These are phyloP conservation scores for Piper longum DNA, from an alignment of 164 flowering plant genomes.

Conservation along the genomic window DNA sequence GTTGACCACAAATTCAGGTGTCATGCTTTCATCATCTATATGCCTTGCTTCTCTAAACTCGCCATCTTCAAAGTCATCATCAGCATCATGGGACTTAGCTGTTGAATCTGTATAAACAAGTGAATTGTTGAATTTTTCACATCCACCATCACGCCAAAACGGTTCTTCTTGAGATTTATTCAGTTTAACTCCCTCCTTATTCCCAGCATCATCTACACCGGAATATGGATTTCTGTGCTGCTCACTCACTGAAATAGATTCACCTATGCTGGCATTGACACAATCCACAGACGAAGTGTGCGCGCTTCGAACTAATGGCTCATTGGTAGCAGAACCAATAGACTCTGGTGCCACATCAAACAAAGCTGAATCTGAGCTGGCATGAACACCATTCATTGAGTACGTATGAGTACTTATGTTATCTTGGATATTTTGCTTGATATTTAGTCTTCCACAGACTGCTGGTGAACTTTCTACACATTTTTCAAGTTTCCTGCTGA, in stretches of 20 bases:
- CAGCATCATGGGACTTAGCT: conserved; percentile 9
- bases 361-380: neutral
- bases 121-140: conserved; percentile 22
- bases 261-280: conserved; percentile 8
- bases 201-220: conserved; percentile 17
- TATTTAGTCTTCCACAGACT: too few relatives aligned
- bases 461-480: too few relatives aligned
- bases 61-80: conserved; percentile 59
- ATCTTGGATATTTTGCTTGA: neutral
- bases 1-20: too few relatives aligned
- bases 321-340: neutral
- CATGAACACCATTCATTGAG: too few relatives aligned
- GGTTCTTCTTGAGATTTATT: conserved; percentile 26
- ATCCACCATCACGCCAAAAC: conserved; percentile 25
- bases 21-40: neutral
- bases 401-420: neutral
- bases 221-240: conserved; percentile 3
- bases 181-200: conserved; percentile 28
- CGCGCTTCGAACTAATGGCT: neutral
- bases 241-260: conserved; percentile 9
- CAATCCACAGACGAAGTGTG: conserved; percentile 4
- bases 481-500: conserved; percentile 4
- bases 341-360: neutral
- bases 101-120: conserved; percentile 5
- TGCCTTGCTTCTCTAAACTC: conserved; percentile 31